Evolutionary conservation across 1,284 basidiomycete genomes (phyloP).

Genomic region (Wolfiporia cocos): DNA sequence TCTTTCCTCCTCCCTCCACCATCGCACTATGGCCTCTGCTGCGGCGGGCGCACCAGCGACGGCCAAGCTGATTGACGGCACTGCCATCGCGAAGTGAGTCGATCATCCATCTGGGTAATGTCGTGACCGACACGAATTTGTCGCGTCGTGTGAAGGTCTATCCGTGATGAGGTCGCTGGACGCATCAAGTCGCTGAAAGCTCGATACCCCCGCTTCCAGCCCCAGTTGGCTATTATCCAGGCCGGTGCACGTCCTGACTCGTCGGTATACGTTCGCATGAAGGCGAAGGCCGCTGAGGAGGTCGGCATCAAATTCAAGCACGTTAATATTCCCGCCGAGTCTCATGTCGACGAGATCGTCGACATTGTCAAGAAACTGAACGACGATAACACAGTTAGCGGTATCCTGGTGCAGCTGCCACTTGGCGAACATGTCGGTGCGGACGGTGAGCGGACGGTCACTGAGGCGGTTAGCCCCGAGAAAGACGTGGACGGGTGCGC

Average conservation of each 20-base stretch:
- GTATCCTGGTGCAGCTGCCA: slow-evolving; percentile 97
- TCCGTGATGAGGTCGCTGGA: slow-evolving; percentile 69
- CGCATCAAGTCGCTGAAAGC: slow-evolving; percentile 58
- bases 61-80: slow-evolving; percentile 81
- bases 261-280: slow-evolving; percentile 94
- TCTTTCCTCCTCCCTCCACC: slow-evolving; percentile 30
- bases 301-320: slow-evolving; percentile 90
- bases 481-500: slow-evolving; percentile 96
- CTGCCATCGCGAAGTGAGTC: slow-evolving; percentile 78
- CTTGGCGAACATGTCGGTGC: slow-evolving; percentile 81
- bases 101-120: slow-evolving; percentile 1
- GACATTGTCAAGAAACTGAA: slow-evolving; percentile 80
- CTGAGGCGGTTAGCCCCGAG: slow-evolving; percentile 89
- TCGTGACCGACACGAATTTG: background rate
- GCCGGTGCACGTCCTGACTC: slow-evolving; percentile 92
- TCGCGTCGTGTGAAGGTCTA: slow-evolving; percentile 47
- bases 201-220: slow-evolving; percentile 79
- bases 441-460: slow-evolving; percentile 86
- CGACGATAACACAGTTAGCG: slow-evolving; percentile 77
- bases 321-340: slow-evolving; percentile 67
- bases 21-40: slow-evolving; percentile 45
- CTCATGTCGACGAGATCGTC: slow-evolving; percentile 75
- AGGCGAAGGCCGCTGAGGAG: slow-evolving; percentile 92
- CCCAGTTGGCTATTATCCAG: slow-evolving; percentile 90
- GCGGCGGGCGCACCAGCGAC: slow-evolving; percentile 15